phyloP scores from a whole-genome alignment of 768 basidiomycete species.

The Lactifluus pinguis region DNA sequence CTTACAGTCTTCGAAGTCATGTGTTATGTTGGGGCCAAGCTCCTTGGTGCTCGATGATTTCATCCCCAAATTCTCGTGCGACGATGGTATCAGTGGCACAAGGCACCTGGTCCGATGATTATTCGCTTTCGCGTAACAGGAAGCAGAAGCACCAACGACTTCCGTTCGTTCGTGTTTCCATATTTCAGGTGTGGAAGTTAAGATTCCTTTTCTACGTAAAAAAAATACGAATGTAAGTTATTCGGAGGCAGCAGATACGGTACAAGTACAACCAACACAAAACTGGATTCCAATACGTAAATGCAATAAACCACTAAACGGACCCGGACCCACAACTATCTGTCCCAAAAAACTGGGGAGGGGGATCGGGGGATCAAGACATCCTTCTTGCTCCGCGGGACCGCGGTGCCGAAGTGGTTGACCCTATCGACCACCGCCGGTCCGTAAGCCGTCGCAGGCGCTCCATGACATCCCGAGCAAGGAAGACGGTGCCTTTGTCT shows the following conservation, averaged over 20 bases:
- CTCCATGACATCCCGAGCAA: slow-evolving; percentile 28
- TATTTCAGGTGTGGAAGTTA: not conserved
- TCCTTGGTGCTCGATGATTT: too few relatives aligned
- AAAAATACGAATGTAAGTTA: slow-evolving; percentile 3
- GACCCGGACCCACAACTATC: too few relatives aligned
- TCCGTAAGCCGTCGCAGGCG: slow-evolving; percentile 26
- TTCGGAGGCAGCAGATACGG: not conserved
- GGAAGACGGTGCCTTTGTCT: slow-evolving; percentile 30
- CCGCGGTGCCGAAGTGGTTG: not conserved
- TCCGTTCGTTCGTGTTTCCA: too few relatives aligned
- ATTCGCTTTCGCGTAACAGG: too few relatives aligned
- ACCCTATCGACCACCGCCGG: slow-evolving; percentile 9
- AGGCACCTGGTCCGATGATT: too few relatives aligned
- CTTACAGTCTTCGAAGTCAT: too few relatives aligned
- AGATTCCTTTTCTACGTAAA: not conserved
- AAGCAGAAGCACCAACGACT: too few relatives aligned
- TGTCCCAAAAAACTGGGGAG: too few relatives aligned
- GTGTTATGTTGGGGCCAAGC: too few relatives aligned
- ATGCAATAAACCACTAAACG: not conserved
- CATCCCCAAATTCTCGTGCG: too few relatives aligned
- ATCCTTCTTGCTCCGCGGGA: slow-evolving; percentile 2
- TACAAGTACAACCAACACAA: slow-evolving; percentile 3
- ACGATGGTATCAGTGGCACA: too few relatives aligned
- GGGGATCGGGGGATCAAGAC: not conserved
- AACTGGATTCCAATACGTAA: not conserved